These are phyloP conservation scores for Xerocomus brunneocitrinus DNA, from an alignment of 768 basidiomycete genomes.

Conservation along the genomic window DNA sequence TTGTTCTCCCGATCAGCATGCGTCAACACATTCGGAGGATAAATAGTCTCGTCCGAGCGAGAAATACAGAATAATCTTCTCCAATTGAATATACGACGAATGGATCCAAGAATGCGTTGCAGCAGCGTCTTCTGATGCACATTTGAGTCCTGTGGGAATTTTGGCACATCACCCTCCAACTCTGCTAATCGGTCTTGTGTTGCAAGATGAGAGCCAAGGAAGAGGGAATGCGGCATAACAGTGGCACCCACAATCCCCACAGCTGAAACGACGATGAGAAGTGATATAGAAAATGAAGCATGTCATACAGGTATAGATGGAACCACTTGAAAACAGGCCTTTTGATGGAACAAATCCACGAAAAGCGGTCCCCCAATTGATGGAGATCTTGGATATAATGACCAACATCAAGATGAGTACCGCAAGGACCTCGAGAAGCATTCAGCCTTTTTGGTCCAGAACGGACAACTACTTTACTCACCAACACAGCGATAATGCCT, in stretches of 20 bases:
- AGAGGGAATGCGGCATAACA: constrained; percentile 92
- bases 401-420: constrained; percentile 78
- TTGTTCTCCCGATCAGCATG: constrained; percentile 59
- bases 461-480: constrained; percentile 27
- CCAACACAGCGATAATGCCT: constrained; percentile 55
- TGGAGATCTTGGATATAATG: constrained; percentile 64
- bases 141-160: constrained; percentile 1
- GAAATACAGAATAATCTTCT: constrained; percentile 24
- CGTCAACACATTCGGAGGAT: constrained; percentile 31
- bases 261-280: constrained; percentile 35
- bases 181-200: constrained; percentile 67
- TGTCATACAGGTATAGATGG: constrained; percentile 61
- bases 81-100: constrained; percentile 6
- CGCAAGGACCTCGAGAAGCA: constrained; percentile 45
- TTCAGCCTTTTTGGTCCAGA: background rate
- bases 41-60: constrained; percentile 16
- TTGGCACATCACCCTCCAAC: constrained; percentile 18
- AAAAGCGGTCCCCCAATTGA: constrained; percentile 73
- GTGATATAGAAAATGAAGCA: background rate
- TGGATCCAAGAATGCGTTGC: constrained; percentile 11
- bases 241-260: constrained; percentile 80
- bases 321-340: constrained; percentile 49
- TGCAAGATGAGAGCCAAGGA: constrained; percentile 80
- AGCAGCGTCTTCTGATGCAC: constrained; percentile 19
- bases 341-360: constrained; percentile 73